Percentiles rank a stretch among this genome's conserved stretches.
Evolutionary conservation across 2,329 filamentous ascomycete species (phyloP).

Genomic region (Zymoseptoria passerinii): DNA sequence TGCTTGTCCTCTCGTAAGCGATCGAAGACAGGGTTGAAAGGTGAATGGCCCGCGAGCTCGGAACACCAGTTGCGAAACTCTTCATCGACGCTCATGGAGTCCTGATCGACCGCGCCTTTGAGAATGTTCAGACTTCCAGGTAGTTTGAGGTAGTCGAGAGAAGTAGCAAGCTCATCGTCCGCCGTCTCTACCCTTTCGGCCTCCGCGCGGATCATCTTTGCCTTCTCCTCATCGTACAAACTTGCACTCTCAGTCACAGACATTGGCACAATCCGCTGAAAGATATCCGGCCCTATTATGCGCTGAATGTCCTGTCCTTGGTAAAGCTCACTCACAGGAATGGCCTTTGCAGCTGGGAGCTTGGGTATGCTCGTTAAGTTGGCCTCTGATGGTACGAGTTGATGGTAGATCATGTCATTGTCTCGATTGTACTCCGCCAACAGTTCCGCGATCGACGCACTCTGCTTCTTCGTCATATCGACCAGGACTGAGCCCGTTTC

Average conservation of each 20-base stretch:
- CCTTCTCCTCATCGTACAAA: conserved; percentile 96
- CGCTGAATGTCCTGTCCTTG: conserved; percentile 94
- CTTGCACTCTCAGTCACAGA: conserved; percentile 94
- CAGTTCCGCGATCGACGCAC: conserved; percentile 72
- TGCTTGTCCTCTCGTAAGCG: conserved; percentile 69
- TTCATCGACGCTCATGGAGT: conserved; percentile 70
- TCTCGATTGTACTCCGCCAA: conserved; percentile 72
- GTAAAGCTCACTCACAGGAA: conserved; percentile 92
- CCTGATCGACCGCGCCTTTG: conserved; percentile 87
- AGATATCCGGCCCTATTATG: conserved; percentile 94
- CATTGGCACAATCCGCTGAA: conserved; percentile 92
- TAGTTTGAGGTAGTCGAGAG: conserved; percentile 84
- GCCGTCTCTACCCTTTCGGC: conserved; percentile 87
- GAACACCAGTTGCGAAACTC: conserved; percentile 93
- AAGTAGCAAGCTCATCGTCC: conserved; percentile 92
- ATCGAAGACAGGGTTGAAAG: conserved; percentile 71
- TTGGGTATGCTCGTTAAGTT: conserved; percentile 76
- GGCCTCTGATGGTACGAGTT: conserved; percentile 78
- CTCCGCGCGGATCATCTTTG: conserved; percentile 86
- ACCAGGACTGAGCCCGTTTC: conserved; percentile 67
- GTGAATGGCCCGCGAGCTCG: conserved; percentile 77
- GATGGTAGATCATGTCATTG: conserved; percentile 98
- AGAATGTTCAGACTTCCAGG: conserved; percentile 73
- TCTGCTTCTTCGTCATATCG: conserved; percentile 79
- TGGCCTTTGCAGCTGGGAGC: conserved; percentile 89